Conservation (phyloP, 2,329 filamentous ascomycete genomes). For the Fonsecaea monophora region DNA sequence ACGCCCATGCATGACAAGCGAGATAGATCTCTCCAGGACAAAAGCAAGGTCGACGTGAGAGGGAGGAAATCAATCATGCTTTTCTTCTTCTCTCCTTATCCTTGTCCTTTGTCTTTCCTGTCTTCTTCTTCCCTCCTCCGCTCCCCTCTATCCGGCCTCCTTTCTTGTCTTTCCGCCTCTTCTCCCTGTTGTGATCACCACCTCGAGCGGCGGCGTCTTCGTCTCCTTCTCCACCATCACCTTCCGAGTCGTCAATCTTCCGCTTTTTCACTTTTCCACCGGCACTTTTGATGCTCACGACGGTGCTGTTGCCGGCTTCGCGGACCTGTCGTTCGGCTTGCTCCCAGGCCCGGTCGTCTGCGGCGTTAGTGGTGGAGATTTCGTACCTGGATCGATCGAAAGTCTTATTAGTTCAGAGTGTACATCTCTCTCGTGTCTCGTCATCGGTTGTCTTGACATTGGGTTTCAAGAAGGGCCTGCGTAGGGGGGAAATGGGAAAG, state of each 20-base stretch:
- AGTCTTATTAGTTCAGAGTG: constrained; percentile 50
- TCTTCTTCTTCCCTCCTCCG: constrained; percentile 12
- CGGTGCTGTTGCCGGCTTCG: constrained; percentile 61
- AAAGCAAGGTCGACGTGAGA: no score
- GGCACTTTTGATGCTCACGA: constrained; percentile 81
- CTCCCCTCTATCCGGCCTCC: no score
- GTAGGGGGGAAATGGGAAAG: background rate
- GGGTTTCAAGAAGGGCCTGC: background rate
- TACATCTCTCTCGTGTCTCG: background rate
- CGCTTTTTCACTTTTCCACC: constrained; percentile 68
- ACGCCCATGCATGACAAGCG: no score
- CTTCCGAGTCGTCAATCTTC: constrained; percentile 63
- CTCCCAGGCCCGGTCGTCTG: constrained; percentile 60
- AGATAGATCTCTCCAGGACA: no score
- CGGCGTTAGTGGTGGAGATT: constrained; percentile 48
- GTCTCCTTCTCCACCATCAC: constrained; percentile 56
- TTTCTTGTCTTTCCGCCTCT: no score
- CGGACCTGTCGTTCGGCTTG: constrained; percentile 76
- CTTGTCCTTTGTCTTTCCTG: constrained; percentile 40
- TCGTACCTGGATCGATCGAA: constrained; percentile 51
- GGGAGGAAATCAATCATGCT: background rate
- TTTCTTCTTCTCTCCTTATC: constrained; percentile 16
- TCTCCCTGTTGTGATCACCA: background rate
- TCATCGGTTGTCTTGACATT: background rate
- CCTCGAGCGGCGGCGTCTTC: constrained; percentile 40